Percentiles rank a stretch among this genome's conserved stretches.
These are phyloP conservation scores for Dunaliella primolecta DNA, from an alignment of 139 green algal species.

Conservation along the genomic window DNA sequence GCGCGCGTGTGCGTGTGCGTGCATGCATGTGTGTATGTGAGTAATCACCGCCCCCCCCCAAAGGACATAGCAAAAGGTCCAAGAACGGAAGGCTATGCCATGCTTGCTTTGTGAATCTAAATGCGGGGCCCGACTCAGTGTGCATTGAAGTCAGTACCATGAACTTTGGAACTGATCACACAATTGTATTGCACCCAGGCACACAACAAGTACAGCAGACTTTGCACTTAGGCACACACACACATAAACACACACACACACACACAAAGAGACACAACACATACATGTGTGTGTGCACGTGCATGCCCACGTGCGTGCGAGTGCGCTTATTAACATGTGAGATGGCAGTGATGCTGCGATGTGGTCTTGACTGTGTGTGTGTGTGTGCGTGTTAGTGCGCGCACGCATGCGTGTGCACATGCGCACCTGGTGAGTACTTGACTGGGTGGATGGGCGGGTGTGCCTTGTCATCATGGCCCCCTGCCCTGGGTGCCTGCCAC, in stretches of 20 bases:
- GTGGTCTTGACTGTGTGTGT: too few species aligned
- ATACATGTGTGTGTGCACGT: neutral
- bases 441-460: conserved; percentile 91
- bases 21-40: neutral
- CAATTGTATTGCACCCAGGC: too few species aligned
- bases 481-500: conserved; percentile 63
- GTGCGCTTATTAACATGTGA: too few species aligned
- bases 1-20: neutral
- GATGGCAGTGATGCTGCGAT: too few species aligned
- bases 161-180: too few species aligned
- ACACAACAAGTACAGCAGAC: neutral
- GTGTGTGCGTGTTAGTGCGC: too few species aligned
- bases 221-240: neutral
- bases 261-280: neutral
- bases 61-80: neutral
- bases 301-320: neutral
- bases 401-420: neutral
- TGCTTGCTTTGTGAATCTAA: too few species aligned
- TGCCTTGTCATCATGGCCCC: conserved; percentile 82
- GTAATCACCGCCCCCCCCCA: too few species aligned
- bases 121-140: too few species aligned
- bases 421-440: conserved; percentile 28
- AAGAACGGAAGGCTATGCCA: neutral
- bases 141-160: too few species aligned
- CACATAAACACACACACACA: conserved; percentile 13